phyloP scores from a whole-genome alignment of 2,329 filamentous ascomycete genomes.

The Phialophora verrucosa region DNA sequence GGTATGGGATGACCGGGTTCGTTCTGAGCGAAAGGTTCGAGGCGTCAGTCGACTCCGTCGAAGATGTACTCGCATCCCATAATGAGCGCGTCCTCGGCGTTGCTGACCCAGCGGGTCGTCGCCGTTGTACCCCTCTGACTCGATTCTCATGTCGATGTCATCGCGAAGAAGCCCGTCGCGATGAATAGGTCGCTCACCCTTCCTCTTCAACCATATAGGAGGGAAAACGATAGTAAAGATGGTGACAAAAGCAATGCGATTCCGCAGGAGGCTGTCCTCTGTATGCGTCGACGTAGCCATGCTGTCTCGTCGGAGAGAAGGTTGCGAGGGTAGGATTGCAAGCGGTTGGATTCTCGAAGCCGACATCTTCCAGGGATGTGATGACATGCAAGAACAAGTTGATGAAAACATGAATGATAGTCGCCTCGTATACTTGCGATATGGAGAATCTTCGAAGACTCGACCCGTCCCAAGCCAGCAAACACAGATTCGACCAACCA shows the following conservation, averaged over 20 bases:
- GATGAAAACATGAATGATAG: background rate
- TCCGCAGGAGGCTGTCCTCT: background rate
- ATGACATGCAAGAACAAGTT: background rate
- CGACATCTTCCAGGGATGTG: background rate
- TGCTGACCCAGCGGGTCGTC: background rate
- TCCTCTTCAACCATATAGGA: background rate
- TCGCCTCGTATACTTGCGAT: background rate
- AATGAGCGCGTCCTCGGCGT: background rate
- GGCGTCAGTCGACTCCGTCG: background rate
- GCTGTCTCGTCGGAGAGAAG: background rate
- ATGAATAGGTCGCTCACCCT: background rate
- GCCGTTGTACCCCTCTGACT: background rate
- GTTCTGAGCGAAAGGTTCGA: background rate
- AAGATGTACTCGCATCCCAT: background rate
- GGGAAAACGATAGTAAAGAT: background rate
- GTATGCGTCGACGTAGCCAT: background rate
- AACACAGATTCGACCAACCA: background rate
- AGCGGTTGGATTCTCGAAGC: background rate
- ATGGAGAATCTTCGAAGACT: background rate
- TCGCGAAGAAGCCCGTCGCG: background rate
- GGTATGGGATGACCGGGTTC: background rate
- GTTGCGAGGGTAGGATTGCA: background rate
- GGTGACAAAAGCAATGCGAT: background rate
- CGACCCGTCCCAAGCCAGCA: background rate
- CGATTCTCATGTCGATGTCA: background rate